Percentiles rank a stretch among this genome's conserved stretches.
These are phyloP conservation scores for Lycium barbarum DNA, from an alignment of 257 asterid species.

Conservation along the genomic window DNA sequence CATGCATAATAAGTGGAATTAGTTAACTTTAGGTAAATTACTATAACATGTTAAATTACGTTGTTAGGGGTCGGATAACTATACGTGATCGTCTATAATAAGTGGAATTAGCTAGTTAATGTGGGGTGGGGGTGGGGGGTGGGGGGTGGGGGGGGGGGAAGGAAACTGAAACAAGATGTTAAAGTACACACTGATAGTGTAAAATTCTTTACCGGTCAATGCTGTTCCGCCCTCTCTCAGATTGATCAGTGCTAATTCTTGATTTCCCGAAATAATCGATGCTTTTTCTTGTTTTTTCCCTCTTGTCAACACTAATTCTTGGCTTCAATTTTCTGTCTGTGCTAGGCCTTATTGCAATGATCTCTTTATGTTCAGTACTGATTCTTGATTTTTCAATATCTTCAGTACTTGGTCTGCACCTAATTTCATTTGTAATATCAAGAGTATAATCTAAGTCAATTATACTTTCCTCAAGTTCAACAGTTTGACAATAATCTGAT, in stretches of 20 bases:
- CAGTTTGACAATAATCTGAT: background rate
- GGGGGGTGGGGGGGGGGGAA: no score
- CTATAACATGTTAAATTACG: background rate
- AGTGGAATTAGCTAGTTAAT: background rate
- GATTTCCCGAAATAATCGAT: constrained; percentile 18
- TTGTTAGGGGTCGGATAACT: background rate
- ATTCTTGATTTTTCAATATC: constrained; percentile 18
- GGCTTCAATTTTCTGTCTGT: constrained; percentile 24
- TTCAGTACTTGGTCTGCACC: constrained; percentile 28
- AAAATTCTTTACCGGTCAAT: constrained; percentile 13
- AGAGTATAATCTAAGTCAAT: constrained; percentile 17
- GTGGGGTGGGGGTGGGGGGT: no score
- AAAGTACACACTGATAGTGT: background rate
- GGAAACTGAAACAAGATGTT: background rate
- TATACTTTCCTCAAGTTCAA: constrained; percentile 12
- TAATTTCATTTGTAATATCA: constrained; percentile 21
- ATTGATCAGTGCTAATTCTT: constrained; percentile 25
- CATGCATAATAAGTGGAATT: background rate
- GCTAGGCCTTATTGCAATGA: constrained; percentile 20
- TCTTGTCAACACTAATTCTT: constrained; percentile 23
- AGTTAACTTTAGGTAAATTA: background rate
- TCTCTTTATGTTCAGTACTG: constrained; percentile 21
- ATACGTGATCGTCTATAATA: background rate
- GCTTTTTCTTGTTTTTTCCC: constrained; percentile 27
- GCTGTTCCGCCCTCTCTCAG: constrained; percentile 25